Base-by-base conservation (phyloP, 352 stramenopile species). In the Thalassiosira mediterranea region DNA sequence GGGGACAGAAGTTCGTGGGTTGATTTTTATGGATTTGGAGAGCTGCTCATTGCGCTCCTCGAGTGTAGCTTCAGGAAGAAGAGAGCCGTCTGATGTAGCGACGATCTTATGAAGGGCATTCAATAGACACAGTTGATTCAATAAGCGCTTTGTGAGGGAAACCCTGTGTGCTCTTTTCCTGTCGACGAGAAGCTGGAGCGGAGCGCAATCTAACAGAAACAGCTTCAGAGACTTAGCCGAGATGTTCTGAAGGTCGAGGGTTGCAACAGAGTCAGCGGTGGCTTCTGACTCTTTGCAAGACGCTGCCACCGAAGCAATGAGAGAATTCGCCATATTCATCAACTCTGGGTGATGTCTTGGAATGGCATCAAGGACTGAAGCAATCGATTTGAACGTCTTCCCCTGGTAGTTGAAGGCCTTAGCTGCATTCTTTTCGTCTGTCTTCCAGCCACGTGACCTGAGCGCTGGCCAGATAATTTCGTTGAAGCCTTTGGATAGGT, bases 371-470 rank as follows among this genome's bases (percentile, higher is more conserved):
- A 93, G 65, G 15, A 89, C 84, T 58, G 70, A 46, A 38, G 60
- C 51, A 21, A 86, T 87, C 1, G 78, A 83, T 54, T 79, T 68
- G 28, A 81, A 88, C 37, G 72, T 58, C 13, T 78, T 75, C 49
- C 60, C 65, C 15, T 74, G 34, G 48, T 80, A 74, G 23, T 44
- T 64, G 42, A 67, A 83, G 23, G 32, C 49, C 28, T 54, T 67
- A 46, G 32, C 10, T 52, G 51, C 52, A 2, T 52, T 40, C 44
- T 72, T 84, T n/a, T 76, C 78, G 21, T 72, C 62, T n/a, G 77
- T 70, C 68, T 88, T 92, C 88, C 88, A 93, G 17, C 84, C 84
- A 29, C 88, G 71, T 29, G 53, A 81, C 29, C 85, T 81, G 0
- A 93, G 56, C 7, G 79, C 74, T 48, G 76, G 75, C 86, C 86